Base-by-base conservation (phyloP, 2,329 filamentous ascomycete species). In the Phyllosticta citrichinensis region DNA sequence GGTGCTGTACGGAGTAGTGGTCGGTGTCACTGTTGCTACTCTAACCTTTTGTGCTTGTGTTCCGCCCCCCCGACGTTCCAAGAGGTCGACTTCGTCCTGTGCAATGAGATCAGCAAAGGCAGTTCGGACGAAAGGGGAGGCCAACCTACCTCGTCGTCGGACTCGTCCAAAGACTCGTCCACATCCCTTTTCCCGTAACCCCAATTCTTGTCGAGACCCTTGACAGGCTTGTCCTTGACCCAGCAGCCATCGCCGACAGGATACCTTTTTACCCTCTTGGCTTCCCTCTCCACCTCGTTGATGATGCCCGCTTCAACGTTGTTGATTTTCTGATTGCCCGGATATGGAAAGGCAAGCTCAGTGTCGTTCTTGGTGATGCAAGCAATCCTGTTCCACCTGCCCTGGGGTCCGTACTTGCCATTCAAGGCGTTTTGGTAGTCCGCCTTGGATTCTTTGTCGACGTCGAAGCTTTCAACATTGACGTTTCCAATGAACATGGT, bases 401-500 rank as follows among this genome's bases (percentile, higher is more conserved):
- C 58, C 19, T 40, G n/a, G 12, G 40, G 33, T 3, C 55, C 52
- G 19, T 54, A n/a, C 14, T 33, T 5, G 47, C 58, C 51, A 30
- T 2, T 35, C 35, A 55, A 6, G 53, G 33, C 27, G 0, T 25
- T 40, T 8, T n/a, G 3, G 5, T n/a, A 17, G 14, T 47, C 40
- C 14, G 4, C n/a, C 40, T n/a, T n/a, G 35, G 35, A 11, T 11
- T 47, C 14, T 17, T n/a, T n/a, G 14, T 47, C 14, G 17, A 47
- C 5, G 17, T 47, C 14, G 40, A 52, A 60, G 58, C 58, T 52
- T 17, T 40, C 14, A 14, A 25, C 25, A 62, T 67, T 71, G 63
- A 91, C 76, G 75, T 94, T 94, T 65, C 87, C 86, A 1, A 86
- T 78, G 52, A 91, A 83, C 83, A 94, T 86, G 60, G 86, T 78